phyloP scores from a whole-genome alignment of 2,329 filamentous ascomycete species.

The Monosporascus sp. region DNA sequence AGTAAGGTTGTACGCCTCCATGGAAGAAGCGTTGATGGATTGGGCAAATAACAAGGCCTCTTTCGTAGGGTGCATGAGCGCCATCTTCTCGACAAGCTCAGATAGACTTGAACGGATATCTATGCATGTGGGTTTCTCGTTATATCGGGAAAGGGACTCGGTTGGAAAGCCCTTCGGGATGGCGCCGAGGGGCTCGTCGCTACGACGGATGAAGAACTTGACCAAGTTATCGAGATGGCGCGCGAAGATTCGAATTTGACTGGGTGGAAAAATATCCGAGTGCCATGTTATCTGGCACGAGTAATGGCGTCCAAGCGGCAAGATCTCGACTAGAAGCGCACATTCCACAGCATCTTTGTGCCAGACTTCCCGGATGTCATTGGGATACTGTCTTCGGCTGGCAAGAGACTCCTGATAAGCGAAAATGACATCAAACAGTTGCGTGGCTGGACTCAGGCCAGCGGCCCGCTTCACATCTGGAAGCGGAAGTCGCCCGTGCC shows the following conservation, averaged over 20 bases:
- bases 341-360: slow-evolving; percentile 72
- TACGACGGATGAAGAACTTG: slow-evolving; percentile 20
- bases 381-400: slow-evolving; percentile 17
- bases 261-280: slow-evolving; percentile 40
- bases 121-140: slow-evolving; percentile 30
- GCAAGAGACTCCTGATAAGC: slow-evolving; percentile 75
- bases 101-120: slow-evolving; percentile 39
- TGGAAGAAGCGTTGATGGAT: slow-evolving; percentile 32
- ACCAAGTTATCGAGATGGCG: slow-evolving; percentile 55
- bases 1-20: slow-evolving; percentile 42
- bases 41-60: slow-evolving; percentile 61
- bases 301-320: slow-evolving; percentile 48
- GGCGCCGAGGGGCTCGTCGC: slow-evolving; percentile 17
- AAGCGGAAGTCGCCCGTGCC: slow-evolving; percentile 58
- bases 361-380: slow-evolving; percentile 46
- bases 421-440: slow-evolving; percentile 72
- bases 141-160: slow-evolving; percentile 43
- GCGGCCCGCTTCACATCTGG: slow-evolving; percentile 62
- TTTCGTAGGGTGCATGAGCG: slow-evolving; percentile 40
- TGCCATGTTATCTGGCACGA: slow-evolving; percentile 43
- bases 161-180: slow-evolving; percentile 22
- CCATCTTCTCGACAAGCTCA: slow-evolving; percentile 49
- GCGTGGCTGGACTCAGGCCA: slow-evolving; percentile 46
- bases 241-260: slow-evolving; percentile 51
- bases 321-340: slow-evolving; percentile 68